phyloP scores from a whole-genome alignment of 169 alveolate species.

The Plasmodium cynomolgi region DNA sequence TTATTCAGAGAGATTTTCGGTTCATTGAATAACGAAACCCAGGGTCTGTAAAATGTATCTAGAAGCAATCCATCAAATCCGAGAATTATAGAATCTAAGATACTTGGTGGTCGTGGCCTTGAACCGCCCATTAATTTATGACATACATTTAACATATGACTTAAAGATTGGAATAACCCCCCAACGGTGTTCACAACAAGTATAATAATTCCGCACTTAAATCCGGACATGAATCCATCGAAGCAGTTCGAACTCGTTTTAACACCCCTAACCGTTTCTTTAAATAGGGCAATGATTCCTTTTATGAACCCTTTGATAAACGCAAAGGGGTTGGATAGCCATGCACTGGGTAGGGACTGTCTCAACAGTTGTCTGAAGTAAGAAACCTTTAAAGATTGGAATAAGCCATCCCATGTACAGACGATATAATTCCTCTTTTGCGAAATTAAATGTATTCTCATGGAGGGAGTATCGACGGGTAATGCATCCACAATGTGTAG shows the following conservation, averaged over 20 bases:
- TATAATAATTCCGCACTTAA: slow-evolving; percentile 89
- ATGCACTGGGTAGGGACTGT: slow-evolving; percentile 91
- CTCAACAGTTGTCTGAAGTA: slow-evolving; percentile 91
- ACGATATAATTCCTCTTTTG: slow-evolving; percentile 85
- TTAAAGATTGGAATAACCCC: slow-evolving; percentile 90
- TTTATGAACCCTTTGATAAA: slow-evolving; percentile 87
- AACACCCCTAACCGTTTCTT: slow-evolving; percentile 86
- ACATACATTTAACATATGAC: slow-evolving; percentile 88
- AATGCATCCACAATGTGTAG: slow-evolving; percentile 90
- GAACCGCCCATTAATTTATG: slow-evolving; percentile 92
- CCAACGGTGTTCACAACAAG: slow-evolving; percentile 89
- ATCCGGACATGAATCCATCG: slow-evolving; percentile 91
- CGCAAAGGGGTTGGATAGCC: slow-evolving; percentile 91
- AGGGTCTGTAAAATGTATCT: slow-evolving; percentile 91
- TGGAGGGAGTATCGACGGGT: slow-evolving; percentile 94
- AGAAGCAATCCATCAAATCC: slow-evolving; percentile 89
- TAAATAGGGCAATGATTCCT: slow-evolving; percentile 84
- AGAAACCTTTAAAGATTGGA: slow-evolving; percentile 85
- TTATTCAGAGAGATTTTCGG: slow-evolving; percentile 81
- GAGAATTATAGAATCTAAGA: slow-evolving; percentile 91
- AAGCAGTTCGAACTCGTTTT: slow-evolving; percentile 77
- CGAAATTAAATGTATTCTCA: slow-evolving; percentile 88
- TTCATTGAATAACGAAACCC: slow-evolving; percentile 87
- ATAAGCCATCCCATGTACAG: slow-evolving; percentile 88
- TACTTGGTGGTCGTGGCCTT: slow-evolving; percentile 90